A percentile compares a stretch with the other conserved stretches of the same genome.
phyloP scores from a whole-genome alignment of 257 asterid species.

The Solanum chilense region DNA sequence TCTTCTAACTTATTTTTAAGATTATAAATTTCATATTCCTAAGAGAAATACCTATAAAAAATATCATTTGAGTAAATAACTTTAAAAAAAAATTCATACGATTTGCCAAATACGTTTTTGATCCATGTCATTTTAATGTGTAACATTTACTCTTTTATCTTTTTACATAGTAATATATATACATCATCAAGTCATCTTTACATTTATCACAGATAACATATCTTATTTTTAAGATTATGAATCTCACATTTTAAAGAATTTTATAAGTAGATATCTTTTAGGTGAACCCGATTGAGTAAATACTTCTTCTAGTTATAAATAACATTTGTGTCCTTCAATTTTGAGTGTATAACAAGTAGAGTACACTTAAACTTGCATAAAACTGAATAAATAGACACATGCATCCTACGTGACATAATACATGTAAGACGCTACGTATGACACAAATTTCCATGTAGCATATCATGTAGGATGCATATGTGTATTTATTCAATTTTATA shows the following conservation, averaged over 20 bases:
- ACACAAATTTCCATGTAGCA: too few relatives aligned
- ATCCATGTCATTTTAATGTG: not conserved
- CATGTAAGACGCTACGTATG: too few relatives aligned
- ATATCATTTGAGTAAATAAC: not conserved
- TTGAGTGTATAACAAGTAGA: not conserved
- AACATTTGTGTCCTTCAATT: not conserved
- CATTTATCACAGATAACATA: not conserved
- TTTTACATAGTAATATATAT: not conserved
- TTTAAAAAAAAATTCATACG: too few relatives aligned
- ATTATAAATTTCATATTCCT: not conserved
- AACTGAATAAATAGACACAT: too few relatives aligned
- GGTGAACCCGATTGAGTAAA: not conserved
- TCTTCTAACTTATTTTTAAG: not conserved
- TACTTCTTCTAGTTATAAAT: not conserved
- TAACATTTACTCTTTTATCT: not conserved
- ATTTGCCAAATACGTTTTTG: not conserved
- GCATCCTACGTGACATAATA: not conserved
- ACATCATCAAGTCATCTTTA: not conserved
- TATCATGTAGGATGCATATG: too few relatives aligned
- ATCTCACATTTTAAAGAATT: not conserved
- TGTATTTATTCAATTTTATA: too few relatives aligned
- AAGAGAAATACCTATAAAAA: not conserved
- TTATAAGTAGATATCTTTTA: not conserved
- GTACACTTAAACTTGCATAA: not conserved
- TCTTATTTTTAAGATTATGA: not conserved